Base-by-base conservation (phyloP, 2,329 filamentous ascomycete species). In the Trichoderma atrobrunneum region DNA sequence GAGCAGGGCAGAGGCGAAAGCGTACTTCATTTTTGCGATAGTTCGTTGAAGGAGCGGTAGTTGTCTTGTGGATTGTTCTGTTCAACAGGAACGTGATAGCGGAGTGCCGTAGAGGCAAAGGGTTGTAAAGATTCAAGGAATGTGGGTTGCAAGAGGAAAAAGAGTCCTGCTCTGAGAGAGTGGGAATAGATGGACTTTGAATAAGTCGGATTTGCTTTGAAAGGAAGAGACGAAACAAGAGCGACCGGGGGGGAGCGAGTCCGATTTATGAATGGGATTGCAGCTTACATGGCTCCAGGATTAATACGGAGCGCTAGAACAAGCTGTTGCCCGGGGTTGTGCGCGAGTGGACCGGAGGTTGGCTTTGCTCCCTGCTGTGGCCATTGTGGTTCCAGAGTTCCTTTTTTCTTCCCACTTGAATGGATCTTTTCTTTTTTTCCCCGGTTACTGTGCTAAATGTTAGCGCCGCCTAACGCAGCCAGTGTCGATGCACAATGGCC, bases 11-110 rank as follows among this genome's bases (percentile, higher is more conserved):
- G 78, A 81, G 69, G 79, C 76, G 72, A 81, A 59, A 64, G 78
- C 74, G 74, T 78, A 78, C 82, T 85, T 87, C 85, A 87, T 87
- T 28, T 14, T 51, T 63, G 48, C 24, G 1, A 21, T 18, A 16
- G 24, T n/a, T 12, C 43, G 61, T 32, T 59, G 30, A 71, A 65
- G 43, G 56, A 61, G 54, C 43, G 54, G 21, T 57, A 12, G 57
- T 32, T 60, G 57, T 32, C 51, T 14, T 5, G 18, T 21, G 57
- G 28, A 21, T 56, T 56, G 48, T 73, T 73, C 72, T 71, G 72
- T 60, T 73, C 72, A 73, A 73, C 72, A 72, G 71, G 63, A 71
- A 62, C 11, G 59, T 34, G 32, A 48, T 32, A 51, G 57, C 32
- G 34, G 48, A 30, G 70, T 24, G 70, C 64, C 70, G 64, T 72